A percentile compares a stretch with the other conserved stretches of the same genome.
phyloP scores from a whole-genome alignment of 108 stramenopile species.

The Skeletonema costatum region DNA sequence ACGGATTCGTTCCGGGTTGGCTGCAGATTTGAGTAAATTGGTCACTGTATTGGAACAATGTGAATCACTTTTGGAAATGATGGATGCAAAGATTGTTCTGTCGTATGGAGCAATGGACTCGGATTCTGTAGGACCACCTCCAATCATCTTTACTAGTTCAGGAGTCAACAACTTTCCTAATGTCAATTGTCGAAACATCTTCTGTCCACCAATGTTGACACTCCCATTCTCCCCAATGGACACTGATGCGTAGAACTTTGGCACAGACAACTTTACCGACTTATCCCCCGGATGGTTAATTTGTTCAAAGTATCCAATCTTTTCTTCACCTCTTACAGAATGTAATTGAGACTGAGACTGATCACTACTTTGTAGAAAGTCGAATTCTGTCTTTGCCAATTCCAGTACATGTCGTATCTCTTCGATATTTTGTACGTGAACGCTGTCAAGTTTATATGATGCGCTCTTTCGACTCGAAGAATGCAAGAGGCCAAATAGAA shows the following conservation, averaged over 20 bases:
- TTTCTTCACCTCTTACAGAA: conserved; percentile 20
- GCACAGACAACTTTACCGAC: conserved; percentile 3
- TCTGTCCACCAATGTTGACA: neutral
- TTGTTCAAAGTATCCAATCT: conserved; percentile 11
- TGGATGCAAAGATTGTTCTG: conserved; percentile 61
- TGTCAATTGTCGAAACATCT: conserved; percentile 12
- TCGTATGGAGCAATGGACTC: neutral
- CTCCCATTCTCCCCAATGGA: neutral
- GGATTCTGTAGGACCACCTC: neutral
- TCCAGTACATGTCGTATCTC: conserved; percentile 15
- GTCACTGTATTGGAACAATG: conserved; percentile 50
- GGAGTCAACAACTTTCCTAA: conserved; percentile 21
- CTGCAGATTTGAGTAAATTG: conserved; percentile 40
- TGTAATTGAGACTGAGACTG: neutral
- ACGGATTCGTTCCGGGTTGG: conserved; percentile 60
- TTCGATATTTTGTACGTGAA: conserved; percentile 13
- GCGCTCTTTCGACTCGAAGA: neutral
- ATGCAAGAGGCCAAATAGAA: no score
- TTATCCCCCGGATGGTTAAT: conserved; percentile 14
- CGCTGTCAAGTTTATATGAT: neutral
- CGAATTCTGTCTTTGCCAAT: conserved; percentile 9
- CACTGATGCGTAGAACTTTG: conserved; percentile 10
- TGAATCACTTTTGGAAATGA: conserved; percentile 55
- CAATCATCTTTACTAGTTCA: conserved; percentile 12
- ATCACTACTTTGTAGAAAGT: neutral